Percentiles rank a stretch among this genome's conserved stretches.
phyloP scores from a whole-genome alignment of 495 filamentous ascomycete species.

The Neurospora sp. region DNA sequence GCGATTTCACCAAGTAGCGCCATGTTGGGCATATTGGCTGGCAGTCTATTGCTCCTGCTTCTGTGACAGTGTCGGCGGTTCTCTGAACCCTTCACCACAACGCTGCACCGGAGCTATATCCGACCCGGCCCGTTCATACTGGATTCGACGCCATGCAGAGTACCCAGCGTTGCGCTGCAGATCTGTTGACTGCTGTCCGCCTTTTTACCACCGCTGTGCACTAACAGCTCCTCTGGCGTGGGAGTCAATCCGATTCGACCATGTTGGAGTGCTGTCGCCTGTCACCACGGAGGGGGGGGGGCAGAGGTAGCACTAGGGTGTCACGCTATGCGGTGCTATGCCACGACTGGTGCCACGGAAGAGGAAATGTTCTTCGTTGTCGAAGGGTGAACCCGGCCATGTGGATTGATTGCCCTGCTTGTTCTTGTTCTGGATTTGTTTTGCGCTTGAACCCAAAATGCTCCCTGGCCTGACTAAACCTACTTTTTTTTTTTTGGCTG shows the following conservation, averaged over 20 bases:
- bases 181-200: neutral
- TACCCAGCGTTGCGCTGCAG: neutral
- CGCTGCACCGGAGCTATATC: neutral
- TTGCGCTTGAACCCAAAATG: neutral
- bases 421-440: neutral
- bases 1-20: neutral
- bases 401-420: neutral
- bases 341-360: neutral
- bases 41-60: neutral
- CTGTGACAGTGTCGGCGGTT: neutral
- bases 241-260: neutral
- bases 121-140: neutral
- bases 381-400: neutral
- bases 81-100: neutral
- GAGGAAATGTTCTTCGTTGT: neutral
- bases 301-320: neutral
- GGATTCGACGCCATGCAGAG: neutral
- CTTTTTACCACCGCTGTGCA: neutral
- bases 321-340: neutral
- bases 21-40: neutral
- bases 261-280: neutral
- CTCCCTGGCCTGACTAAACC: too few relatives aligned
- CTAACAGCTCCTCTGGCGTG: neutral
- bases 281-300: neutral
- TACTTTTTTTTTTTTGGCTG: too few relatives aligned